Evolutionary conservation across 2,329 filamentous ascomycete genomes (phyloP).

Genomic region (Ceratocystis huliohia): DNA sequence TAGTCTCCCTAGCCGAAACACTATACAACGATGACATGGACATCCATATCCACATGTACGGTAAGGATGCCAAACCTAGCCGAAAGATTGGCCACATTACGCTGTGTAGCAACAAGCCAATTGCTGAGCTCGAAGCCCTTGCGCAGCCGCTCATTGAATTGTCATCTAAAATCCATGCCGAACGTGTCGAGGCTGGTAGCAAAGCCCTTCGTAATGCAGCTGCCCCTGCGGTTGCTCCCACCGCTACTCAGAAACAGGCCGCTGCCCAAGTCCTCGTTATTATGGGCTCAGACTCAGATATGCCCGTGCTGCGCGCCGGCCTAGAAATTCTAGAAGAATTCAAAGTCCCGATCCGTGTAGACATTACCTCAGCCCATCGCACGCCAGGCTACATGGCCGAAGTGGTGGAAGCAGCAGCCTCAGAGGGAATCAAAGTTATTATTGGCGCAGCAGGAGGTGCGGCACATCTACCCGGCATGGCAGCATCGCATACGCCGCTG

Average conservation of each 20-base stretch:
- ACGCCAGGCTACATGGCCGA: constrained; percentile 59
- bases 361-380: constrained; percentile 69
- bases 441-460: constrained; percentile 67
- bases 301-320: constrained; percentile 52
- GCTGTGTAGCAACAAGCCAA: constrained; percentile 55
- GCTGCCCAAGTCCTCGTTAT: constrained; percentile 52
- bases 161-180: constrained; percentile 46
- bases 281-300: constrained; percentile 73
- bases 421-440: constrained; percentile 56
- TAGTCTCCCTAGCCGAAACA: constrained; percentile 36
- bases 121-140: constrained; percentile 45
- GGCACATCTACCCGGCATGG: constrained; percentile 63
- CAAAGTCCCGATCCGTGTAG: constrained; percentile 55
- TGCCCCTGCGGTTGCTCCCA: constrained; percentile 18
- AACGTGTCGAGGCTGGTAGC: constrained; percentile 35
- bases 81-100: constrained; percentile 96
- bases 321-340: constrained; percentile 57
- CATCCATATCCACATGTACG: constrained; percentile 70
- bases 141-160: constrained; percentile 57
- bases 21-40: constrained; percentile 36
- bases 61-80: constrained; percentile 74
- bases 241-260: constrained; percentile 11
- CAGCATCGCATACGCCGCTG: constrained; percentile 55
- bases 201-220: constrained; percentile 29
- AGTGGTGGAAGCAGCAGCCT: constrained; percentile 50